Percentiles rank a stretch among this genome's conserved stretches.
Conservation (phyloP, 352 stramenopile species). For the Phytophthora foliorum region DNA sequence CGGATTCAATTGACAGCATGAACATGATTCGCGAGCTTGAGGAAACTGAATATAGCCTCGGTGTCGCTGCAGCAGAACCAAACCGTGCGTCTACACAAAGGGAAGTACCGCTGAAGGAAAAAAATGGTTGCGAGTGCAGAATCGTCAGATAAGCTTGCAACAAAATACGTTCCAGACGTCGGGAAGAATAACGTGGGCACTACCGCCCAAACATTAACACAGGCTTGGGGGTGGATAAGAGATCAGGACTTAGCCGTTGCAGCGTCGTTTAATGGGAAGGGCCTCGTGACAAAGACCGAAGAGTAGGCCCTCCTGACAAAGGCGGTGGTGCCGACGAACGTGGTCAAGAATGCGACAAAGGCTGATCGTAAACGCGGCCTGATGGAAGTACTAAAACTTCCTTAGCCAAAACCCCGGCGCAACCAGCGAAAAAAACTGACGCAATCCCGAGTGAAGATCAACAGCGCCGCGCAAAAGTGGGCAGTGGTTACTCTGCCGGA, state of each 20-base stretch:
- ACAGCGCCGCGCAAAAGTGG: not conserved
- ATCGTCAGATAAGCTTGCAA: too few relatives aligned
- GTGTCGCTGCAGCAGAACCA: not conserved
- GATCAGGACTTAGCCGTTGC: not conserved
- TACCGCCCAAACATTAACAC: too few relatives aligned
- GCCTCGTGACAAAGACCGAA: not conserved
- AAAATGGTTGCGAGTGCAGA: too few relatives aligned
- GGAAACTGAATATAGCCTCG: not conserved
- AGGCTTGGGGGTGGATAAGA: too few relatives aligned
- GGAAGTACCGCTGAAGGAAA: not conserved
- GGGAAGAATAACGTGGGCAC: too few relatives aligned
- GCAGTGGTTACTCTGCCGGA: not conserved
- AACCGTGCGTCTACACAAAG: not conserved
- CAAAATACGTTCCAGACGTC: too few relatives aligned
- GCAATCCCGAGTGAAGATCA: not conserved
- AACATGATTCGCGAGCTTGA: not conserved
- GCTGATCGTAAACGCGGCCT: too few relatives aligned
- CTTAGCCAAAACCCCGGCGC: too few relatives aligned
- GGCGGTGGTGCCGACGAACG: not conserved
- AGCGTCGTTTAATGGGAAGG: not conserved
- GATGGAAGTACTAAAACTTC: too few relatives aligned
- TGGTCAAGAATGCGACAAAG: too few relatives aligned
- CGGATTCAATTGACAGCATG: not conserved
- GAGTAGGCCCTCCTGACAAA: not conserved
- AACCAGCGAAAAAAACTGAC: not conserved